Percentiles rank a stretch among this genome's conserved stretches.
Conservation (phyloP, 2,329 filamentous ascomycete species). For the Beauveria pseudobassiana region DNA sequence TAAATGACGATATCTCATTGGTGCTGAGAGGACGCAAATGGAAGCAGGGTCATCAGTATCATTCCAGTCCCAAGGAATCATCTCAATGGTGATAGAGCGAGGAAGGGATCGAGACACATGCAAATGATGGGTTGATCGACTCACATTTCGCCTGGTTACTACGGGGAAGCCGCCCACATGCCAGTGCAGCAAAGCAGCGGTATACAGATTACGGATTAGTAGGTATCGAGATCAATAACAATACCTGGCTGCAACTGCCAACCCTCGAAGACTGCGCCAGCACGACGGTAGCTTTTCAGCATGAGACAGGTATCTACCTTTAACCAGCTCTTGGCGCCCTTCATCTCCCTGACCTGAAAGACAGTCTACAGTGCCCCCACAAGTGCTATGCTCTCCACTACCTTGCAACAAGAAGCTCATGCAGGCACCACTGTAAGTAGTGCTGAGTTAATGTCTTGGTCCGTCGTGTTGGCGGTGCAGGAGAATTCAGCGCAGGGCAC, state of each 20-base stretch:
- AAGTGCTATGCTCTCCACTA: not conserved
- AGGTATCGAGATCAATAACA: not conserved
- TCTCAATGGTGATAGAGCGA: not conserved
- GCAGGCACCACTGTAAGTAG: too few species aligned
- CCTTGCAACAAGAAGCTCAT: not conserved
- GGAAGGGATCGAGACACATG: not conserved
- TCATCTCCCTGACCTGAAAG: not conserved
- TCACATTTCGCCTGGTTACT: not conserved
- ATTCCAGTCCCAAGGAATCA: conserved; percentile 1
- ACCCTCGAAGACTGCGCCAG: not conserved
- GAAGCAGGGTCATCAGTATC: not conserved
- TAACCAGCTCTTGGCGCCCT: not conserved
- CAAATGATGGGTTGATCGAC: not conserved
- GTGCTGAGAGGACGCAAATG: not conserved
- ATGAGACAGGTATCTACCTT: not conserved
- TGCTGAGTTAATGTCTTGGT: not conserved
- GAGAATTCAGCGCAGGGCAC: not conserved
- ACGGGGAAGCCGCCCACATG: conserved; percentile 6
- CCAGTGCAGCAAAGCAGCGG: not conserved
- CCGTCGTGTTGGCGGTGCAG: not conserved
- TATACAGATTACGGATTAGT: not conserved
- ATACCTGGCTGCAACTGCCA: not conserved
- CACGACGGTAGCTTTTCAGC: not conserved
- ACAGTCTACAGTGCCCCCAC: not conserved
- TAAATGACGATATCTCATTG: not conserved